Percentiles rank a stretch among this genome's conserved stretches.
phyloP scores from a whole-genome alignment of 345 rosid genomes.

The Citropsis articulata region DNA sequence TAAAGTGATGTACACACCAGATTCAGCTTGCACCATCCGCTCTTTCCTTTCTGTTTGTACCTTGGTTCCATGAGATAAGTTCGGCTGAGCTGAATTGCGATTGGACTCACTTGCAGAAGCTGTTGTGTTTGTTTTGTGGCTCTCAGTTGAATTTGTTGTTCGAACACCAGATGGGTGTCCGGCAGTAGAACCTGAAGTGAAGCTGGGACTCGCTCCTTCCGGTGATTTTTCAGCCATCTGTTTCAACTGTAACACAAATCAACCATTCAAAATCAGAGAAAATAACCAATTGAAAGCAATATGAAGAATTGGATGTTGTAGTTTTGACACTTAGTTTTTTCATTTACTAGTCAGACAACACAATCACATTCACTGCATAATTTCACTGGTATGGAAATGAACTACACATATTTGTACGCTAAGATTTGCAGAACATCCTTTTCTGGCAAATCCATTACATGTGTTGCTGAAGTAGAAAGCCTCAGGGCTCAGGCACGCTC shows the following conservation, averaged over 20 bases:
- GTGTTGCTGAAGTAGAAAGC: not conserved
- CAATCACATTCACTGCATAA: not conserved
- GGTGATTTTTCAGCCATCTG: conserved; percentile 51
- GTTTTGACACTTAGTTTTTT: not conserved
- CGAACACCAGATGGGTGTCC: conserved; percentile 20
- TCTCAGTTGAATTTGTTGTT: conserved; percentile 23
- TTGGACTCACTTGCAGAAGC: conserved; percentile 37
- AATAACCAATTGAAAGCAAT: not conserved
- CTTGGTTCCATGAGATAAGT: conserved; percentile 40
- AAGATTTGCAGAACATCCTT: not conserved
- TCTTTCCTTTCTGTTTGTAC: conserved; percentile 49
- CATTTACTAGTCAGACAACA: not conserved
- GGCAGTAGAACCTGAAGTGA: conserved; percentile 23
- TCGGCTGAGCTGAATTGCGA: conserved; percentile 30
- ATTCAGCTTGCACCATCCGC: conserved; percentile 68
- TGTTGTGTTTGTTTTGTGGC: conserved; percentile 31
- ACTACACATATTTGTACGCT: not conserved
- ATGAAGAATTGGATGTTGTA: not conserved
- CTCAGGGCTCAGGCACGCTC: not conserved
- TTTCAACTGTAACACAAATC: conserved; percentile 55
- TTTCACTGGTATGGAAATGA: conserved; percentile 4
- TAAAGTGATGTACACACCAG: conserved; percentile 75
- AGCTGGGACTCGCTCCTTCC: conserved; percentile 32
- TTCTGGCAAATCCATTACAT: not conserved
- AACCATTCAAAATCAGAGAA: conserved; percentile 15